These are phyloP conservation scores for Ascochyta viciae-villosae DNA, from an alignment of 2,329 filamentous ascomycete species.

Conservation along the genomic window DNA sequence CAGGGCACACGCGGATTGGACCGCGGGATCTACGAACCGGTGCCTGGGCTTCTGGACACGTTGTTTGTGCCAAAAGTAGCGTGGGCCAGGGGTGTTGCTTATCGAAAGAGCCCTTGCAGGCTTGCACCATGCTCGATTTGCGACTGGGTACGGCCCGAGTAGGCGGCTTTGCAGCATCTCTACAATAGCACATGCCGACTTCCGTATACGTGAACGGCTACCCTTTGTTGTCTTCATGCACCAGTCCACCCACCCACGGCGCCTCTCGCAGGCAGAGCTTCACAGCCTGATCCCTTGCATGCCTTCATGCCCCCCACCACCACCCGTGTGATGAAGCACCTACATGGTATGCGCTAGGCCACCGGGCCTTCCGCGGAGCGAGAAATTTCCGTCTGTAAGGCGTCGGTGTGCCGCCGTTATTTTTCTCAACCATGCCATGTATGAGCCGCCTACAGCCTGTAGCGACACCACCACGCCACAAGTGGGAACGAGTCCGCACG, in stretches of 20 bases:
- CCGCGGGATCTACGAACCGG: conserved; percentile 50
- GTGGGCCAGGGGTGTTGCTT: conserved; percentile 24
- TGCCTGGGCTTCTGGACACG: conserved; percentile 45
- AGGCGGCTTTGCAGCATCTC: conserved; percentile 34
- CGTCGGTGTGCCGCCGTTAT: conserved; percentile 19
- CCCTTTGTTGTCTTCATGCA: not conserved
- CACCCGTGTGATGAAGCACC: conserved; percentile 8
- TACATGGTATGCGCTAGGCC: not conserved
- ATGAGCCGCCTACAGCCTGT: conserved; percentile 18
- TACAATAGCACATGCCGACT: conserved; percentile 15
- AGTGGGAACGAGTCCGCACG: conserved; percentile 24
- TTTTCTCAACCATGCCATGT: not conserved
- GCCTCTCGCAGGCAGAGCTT: conserved; percentile 13
- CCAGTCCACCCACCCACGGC: conserved; percentile 6
- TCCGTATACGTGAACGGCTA: conserved; percentile 3
- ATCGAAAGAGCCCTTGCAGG: conserved; percentile 19
- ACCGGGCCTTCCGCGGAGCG: conserved; percentile 31
- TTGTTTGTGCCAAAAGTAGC: conserved; percentile 47
- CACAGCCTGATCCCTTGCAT: conserved; percentile 22
- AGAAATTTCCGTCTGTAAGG: conserved; percentile 40
- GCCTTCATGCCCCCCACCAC: conserved; percentile 22
- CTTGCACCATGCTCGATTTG: conserved; percentile 41
- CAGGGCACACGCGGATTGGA: conserved; percentile 37
- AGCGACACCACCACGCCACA: conserved; percentile 28
- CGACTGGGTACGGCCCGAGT: conserved; percentile 47